Evolutionary conservation across 331 rosid species (phyloP), one percentile per base, ranked within the genome.

Genomic region (Acacia pycnantha): DNA sequence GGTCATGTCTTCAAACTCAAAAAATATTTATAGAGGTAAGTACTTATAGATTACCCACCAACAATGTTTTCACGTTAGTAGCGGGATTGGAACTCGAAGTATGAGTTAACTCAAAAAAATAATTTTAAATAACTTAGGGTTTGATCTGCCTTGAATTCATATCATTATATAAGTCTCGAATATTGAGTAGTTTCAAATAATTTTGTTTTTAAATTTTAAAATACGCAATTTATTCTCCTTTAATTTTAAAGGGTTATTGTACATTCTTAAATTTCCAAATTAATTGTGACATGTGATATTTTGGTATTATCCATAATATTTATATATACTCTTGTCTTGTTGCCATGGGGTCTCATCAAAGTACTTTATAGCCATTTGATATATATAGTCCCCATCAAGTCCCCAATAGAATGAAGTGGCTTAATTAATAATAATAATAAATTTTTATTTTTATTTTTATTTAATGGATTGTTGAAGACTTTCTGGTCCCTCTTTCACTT

Each of bases 401-500:
- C 14, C 54, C 29, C 41, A 14, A 5, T 33, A 69, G 29, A 76
- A 76, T 70, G 11, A 77, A 12, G 69, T 77, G 79, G 61, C 75
- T 82, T 37, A 37, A n/a, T n/a, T n/a, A n/a, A n/a, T n/a, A n/a
- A 4, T 27, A 27, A 0, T 26, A 35, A 50, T 50, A 18, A 50
- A 14, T 4, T 16, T 2, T 68, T 31, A 77, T 44, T 70, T 18
- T n/a, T 22, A 22, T 22, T 10, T 11, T 59, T 24, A 24, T 59
- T 24, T 59, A 24, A 59, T 59, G 66, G 64, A 16, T 40, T 58
- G 70, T 43, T 69, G 53, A 58, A 68, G 50, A 41, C 68, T 33
- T n/a, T 47, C 24, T 35, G 18, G 24, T 10, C 46, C 48, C 12
- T 16, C 40, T 62, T 16, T 47, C 43, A 21, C 48, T 73, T 73